Evolutionary conservation across 2,329 filamentous ascomycete species (phyloP).

Genomic region (Fusarium piperis): DNA sequence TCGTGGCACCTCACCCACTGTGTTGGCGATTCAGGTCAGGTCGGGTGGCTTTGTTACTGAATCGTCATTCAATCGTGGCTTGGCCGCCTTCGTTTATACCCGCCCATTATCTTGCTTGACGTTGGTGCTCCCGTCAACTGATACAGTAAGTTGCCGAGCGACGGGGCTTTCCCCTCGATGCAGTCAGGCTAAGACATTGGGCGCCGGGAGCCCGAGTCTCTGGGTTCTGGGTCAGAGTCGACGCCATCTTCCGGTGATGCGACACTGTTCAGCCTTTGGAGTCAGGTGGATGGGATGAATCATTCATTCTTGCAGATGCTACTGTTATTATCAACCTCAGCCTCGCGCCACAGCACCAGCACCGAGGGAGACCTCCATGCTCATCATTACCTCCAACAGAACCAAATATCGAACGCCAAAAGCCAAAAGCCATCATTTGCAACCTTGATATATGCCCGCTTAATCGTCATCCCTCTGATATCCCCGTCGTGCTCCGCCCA

Average conservation of each 20-base stretch:
- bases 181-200: background rate
- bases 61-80: conserved; percentile 5
- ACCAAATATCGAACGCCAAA: background rate
- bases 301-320: background rate
- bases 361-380: background rate
- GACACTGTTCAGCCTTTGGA: background rate
- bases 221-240: background rate
- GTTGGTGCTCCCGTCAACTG: background rate
- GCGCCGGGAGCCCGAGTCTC: background rate
- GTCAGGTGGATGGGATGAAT: background rate
- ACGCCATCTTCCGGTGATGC: background rate
- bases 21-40: conserved; percentile 1
- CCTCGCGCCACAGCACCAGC: background rate
- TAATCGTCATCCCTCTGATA: conserved; percentile 58
- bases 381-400: background rate
- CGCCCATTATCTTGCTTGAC: background rate
- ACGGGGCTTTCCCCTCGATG: background rate
- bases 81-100: conserved; percentile 1
- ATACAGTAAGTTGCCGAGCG: background rate
- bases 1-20: background rate
- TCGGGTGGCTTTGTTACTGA: background rate
- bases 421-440: background rate
- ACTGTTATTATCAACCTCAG: background rate
- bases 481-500: conserved; percentile 59
- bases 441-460: background rate